These are phyloP conservation scores for Davidsoniella australis DNA, from an alignment of 2,329 filamentous ascomycete genomes.

Conservation along the genomic window DNA sequence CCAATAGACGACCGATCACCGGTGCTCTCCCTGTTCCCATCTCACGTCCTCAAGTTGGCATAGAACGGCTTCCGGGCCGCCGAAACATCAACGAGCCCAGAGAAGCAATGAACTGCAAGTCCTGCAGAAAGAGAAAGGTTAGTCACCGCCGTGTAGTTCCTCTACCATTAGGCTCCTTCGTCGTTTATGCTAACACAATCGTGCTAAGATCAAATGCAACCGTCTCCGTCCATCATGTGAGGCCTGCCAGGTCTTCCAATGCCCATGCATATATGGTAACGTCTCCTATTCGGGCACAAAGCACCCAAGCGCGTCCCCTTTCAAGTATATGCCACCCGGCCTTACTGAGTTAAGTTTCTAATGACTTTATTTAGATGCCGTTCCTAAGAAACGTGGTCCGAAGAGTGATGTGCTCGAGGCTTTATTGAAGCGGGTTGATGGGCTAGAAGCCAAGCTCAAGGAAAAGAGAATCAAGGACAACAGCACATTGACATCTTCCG, in stretches of 20 bases:
- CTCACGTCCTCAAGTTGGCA: conserved; percentile 62
- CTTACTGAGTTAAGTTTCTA: neutral
- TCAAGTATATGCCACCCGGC: conserved; percentile 9
- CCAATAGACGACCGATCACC: conserved; percentile 26
- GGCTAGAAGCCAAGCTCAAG: conserved; percentile 63
- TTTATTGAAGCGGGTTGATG: conserved; percentile 68
- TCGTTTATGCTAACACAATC: conserved; percentile 3
- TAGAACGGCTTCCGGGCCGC: conserved; percentile 58
- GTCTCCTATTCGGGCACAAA: conserved; percentile 5
- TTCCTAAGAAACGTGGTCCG: conserved; percentile 76
- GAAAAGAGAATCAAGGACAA: conserved; percentile 32
- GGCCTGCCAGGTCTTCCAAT: conserved; percentile 78
- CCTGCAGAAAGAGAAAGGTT: conserved; percentile 82
- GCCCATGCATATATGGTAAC: conserved; percentile 73
- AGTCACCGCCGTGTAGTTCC: conserved; percentile 13
- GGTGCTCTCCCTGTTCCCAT: conserved; percentile 36
- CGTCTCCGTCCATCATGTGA: conserved; percentile 70
- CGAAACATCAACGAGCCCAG: conserved; percentile 57
- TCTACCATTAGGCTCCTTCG: neutral
- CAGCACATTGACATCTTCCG: too few relatives aligned
- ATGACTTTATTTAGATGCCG: conserved; percentile 42
- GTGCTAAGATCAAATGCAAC: conserved; percentile 72
- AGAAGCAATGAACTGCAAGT: conserved; percentile 93
- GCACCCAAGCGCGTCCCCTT: neutral
- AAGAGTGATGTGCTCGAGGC: conserved; percentile 83